Evolutionary conservation across 805 yeast genomes (phyloP).

Genomic region (Lipomyces mesembrius): DNA sequence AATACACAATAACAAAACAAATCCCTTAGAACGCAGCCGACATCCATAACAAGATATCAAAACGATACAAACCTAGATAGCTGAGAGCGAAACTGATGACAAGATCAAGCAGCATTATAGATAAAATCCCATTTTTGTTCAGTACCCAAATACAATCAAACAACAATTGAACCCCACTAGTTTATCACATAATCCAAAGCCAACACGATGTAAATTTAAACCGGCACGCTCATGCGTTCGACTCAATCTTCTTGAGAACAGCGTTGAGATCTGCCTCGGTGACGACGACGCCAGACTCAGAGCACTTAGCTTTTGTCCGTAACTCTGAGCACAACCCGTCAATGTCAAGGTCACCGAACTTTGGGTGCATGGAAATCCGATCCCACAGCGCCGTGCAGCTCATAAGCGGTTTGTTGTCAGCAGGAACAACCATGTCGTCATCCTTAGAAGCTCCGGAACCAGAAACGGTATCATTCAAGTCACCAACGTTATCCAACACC

Average conservation of each 20-base stretch:
- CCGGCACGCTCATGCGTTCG: neutral
- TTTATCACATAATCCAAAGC: slow-evolving; percentile 5
- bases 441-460: slow-evolving; percentile 28
- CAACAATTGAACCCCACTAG: neutral
- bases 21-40: neutral
- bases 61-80: neutral
- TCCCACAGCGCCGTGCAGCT: slow-evolving; percentile 96
- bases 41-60: neutral
- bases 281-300: slow-evolving; percentile 89
- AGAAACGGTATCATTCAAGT: neutral
- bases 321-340: slow-evolving; percentile 91
- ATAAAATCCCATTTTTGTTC: neutral
- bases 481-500: slow-evolving; percentile 40
- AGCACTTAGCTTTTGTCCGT: slow-evolving; percentile 91
- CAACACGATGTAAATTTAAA: slow-evolving; percentile 4
- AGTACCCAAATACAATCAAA: slow-evolving; percentile 1
- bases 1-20: neutral
- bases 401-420: slow-evolving; percentile 56
- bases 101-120: neutral
- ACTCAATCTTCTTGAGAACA: slow-evolving; percentile 27
- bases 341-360: slow-evolving; percentile 89
- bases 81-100: neutral
- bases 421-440: slow-evolving; percentile 60
- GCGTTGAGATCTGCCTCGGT: slow-evolving; percentile 75
- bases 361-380: slow-evolving; percentile 90